These are phyloP conservation scores for Carpinus fangiana DNA, from an alignment of 306 rosid genomes.

Conservation along the genomic window DNA sequence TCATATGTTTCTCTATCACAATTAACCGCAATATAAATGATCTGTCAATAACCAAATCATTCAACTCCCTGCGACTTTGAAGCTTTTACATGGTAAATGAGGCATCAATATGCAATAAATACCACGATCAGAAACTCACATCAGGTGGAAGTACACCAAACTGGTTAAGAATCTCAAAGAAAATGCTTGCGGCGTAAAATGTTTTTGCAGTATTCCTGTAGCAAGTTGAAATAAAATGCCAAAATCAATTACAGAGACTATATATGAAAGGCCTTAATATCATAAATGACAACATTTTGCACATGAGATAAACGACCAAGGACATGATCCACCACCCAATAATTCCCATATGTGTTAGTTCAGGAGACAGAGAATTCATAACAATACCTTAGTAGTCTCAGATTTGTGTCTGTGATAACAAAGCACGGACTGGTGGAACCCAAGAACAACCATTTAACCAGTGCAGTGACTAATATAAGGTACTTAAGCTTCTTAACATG, in stretches of 20 bases:
- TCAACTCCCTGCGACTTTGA: neutral
- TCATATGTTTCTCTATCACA: slow-evolving; percentile 10
- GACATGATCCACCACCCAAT: neutral
- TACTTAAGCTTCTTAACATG: neutral
- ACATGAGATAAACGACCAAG: neutral
- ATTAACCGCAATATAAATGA: slow-evolving; percentile 6
- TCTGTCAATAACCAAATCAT: neutral
- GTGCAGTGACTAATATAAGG: neutral
- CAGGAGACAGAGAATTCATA: neutral
- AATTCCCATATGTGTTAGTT: neutral
- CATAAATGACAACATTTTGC: neutral
- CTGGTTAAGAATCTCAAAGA: slow-evolving; percentile 91
- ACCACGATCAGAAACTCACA: slow-evolving; percentile 53
- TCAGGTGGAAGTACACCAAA: slow-evolving; percentile 84
- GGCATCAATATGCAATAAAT: neutral
- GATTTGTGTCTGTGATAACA: neutral
- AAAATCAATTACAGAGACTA: slow-evolving; percentile 6
- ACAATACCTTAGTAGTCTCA: neutral
- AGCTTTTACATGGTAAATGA: neutral
- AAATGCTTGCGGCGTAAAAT: slow-evolving; percentile 98
- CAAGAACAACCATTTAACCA: neutral
- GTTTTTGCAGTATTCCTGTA: slow-evolving; percentile 97
- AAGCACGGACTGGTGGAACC: neutral
- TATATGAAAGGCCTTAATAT: neutral
- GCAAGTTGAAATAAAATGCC: slow-evolving; percentile 23